These are phyloP conservation scores for Talaromyces adpressus DNA, from an alignment of 495 filamentous ascomycete species.

Conservation along the genomic window DNA sequence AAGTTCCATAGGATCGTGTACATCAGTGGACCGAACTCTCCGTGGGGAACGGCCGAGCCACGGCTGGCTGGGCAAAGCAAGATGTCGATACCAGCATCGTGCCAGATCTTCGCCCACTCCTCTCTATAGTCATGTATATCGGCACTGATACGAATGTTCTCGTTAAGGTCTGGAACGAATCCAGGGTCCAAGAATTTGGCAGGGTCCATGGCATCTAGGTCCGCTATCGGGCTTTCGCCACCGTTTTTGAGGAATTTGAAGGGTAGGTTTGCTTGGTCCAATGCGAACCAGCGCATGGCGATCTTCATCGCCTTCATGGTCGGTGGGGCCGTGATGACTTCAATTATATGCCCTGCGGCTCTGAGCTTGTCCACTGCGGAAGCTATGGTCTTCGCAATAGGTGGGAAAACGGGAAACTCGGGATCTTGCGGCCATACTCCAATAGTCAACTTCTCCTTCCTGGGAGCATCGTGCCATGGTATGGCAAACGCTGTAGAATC, in stretches of 20 bases:
- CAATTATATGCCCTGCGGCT: conserved; percentile 25
- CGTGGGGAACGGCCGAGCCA: neutral
- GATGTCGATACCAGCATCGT: neutral
- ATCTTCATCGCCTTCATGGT: too few species aligned
- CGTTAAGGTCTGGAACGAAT: too few species aligned
- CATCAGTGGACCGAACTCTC: neutral
- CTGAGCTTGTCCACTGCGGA: conserved; percentile 30
- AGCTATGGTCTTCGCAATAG: conserved; percentile 39
- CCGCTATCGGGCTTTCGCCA: too few species aligned
- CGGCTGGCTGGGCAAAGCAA: neutral
- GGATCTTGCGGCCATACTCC: conserved; percentile 49
- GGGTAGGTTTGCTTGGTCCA: too few species aligned
- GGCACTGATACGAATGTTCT: too few species aligned
- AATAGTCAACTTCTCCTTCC: conserved; percentile 26
- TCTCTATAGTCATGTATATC: too few species aligned
- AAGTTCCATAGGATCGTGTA: neutral
- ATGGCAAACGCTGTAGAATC: conserved; percentile 29
- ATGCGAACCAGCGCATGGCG: too few species aligned
- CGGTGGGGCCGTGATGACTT: neutral
- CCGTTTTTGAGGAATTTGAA: too few species aligned
- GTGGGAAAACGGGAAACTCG: conserved; percentile 44
- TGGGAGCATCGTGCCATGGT: conserved; percentile 20
- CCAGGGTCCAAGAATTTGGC: too few species aligned
- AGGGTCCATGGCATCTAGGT: too few species aligned
- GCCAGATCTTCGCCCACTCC: too few species aligned